These are phyloP conservation scores for Sclerotinia sclerotiorum DNA, from an alignment of 2,329 filamentous ascomycete genomes.

Conservation along the genomic window DNA sequence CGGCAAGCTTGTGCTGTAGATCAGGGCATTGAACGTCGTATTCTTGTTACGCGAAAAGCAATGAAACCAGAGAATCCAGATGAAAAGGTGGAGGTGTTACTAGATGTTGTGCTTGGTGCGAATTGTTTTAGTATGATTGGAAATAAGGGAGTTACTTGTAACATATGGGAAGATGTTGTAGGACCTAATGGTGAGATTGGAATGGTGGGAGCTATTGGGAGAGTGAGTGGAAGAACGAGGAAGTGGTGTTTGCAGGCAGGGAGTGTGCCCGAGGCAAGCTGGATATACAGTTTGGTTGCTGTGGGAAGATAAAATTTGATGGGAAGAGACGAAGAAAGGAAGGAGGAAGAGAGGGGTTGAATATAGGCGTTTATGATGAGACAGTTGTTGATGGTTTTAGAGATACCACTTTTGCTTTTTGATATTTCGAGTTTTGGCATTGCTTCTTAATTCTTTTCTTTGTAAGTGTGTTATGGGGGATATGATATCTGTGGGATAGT, in stretches of 20 bases:
- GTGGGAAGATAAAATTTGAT: conserved; percentile 16
- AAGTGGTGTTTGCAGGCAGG: conserved; percentile 37
- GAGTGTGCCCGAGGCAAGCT: conserved; percentile 34
- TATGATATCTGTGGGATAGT: background rate
- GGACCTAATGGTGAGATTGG: conserved; percentile 36
- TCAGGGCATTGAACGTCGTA: conserved; percentile 76
- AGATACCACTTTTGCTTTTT: conserved; percentile 11
- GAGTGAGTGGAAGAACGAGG: conserved; percentile 33
- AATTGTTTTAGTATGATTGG: conserved; percentile 34
- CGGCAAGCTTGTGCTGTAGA: conserved; percentile 58
- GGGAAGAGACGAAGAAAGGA: background rate
- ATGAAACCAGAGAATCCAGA: conserved; percentile 25
- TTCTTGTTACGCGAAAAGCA: conserved; percentile 68
- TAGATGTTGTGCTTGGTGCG: conserved; percentile 33
- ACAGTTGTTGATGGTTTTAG: background rate
- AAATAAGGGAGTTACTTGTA: conserved; percentile 33
- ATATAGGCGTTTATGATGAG: background rate
- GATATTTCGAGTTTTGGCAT: background rate
- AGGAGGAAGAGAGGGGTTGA: too few relatives aligned
- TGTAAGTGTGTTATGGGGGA: background rate
- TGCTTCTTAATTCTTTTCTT: background rate
- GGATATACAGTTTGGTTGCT: conserved; percentile 33
- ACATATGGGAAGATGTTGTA: conserved; percentile 37
- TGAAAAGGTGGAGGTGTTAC: conserved; percentile 24
- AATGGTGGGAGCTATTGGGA: conserved; percentile 32